These are phyloP conservation scores for cucumber (Cucumis sativus) DNA, from an alignment of 306 rosid species.

Conservation along the genomic window DNA sequence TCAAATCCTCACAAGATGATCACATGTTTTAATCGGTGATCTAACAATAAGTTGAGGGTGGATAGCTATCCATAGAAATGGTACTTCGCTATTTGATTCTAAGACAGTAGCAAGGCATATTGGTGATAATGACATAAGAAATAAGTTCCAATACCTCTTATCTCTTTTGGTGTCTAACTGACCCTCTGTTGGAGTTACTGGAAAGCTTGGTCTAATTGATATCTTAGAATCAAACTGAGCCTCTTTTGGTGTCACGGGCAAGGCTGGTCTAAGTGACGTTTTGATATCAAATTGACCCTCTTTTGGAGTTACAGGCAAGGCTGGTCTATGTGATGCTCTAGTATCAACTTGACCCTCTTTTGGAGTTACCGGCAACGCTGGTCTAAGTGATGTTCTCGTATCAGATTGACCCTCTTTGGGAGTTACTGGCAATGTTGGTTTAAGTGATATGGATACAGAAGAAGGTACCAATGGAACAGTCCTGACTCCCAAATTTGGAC, in stretches of 20 bases:
- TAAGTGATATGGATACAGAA: constrained; percentile 53
- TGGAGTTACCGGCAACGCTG: constrained; percentile 23
- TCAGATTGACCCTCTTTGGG: constrained; percentile 28
- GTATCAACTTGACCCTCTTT: constrained; percentile 27
- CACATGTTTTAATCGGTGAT: not conserved
- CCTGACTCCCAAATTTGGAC: constrained; percentile 38
- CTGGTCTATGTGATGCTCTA: constrained; percentile 33
- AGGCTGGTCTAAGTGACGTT: constrained; percentile 37
- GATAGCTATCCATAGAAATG: not conserved
- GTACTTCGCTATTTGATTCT: not conserved
- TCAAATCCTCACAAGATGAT: not conserved
- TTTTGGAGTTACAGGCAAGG: constrained; percentile 20
- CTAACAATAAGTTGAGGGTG: not conserved
- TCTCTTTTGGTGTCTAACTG: constrained; percentile 36
- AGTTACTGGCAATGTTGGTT: constrained; percentile 31
- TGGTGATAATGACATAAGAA: not conserved
- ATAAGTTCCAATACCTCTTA: constrained; percentile 34
- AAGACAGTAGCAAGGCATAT: not conserved
- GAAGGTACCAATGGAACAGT: constrained; percentile 60
- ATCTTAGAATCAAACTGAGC: constrained; percentile 12
- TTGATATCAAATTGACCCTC: constrained; percentile 24
- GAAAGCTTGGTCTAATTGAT: constrained; percentile 43
- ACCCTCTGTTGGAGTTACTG: constrained; percentile 27
- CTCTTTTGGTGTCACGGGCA: constrained; percentile 28
- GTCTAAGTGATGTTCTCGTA: constrained; percentile 30